Conservation (phyloP, 768 basidiomycete genomes). For the Boletus rex-veris region DNA sequence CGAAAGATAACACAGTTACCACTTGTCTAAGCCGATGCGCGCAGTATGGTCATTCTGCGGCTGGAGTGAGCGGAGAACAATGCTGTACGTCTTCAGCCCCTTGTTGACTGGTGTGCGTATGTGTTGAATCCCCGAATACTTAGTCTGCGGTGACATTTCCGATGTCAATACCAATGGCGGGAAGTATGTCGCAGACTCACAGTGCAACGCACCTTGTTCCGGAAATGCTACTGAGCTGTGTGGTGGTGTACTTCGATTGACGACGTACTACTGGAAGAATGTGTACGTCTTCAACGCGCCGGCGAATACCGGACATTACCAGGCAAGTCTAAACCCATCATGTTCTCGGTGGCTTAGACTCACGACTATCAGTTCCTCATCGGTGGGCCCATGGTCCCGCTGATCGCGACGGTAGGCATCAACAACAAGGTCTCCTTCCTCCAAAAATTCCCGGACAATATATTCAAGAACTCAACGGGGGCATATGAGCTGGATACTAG, state of each 20-base stretch:
- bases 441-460: constrained; percentile 46
- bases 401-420: constrained; percentile 71
- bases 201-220: constrained; percentile 55
- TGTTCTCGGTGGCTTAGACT: not conserved
- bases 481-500: constrained; percentile 75
- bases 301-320: constrained; percentile 60
- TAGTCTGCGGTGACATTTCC: constrained; percentile 68
- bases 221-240: constrained; percentile 70
- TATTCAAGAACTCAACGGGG: constrained; percentile 56
- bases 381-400: constrained; percentile 65
- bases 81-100: constrained; percentile 47
- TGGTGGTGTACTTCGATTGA: constrained; percentile 53
- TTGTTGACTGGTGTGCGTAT: not conserved
- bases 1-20: constrained; percentile 58
- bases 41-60: constrained; percentile 66
- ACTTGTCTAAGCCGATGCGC: constrained; percentile 68
- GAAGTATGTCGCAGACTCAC: constrained; percentile 30
- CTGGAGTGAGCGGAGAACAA: constrained; percentile 64
- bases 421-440: constrained; percentile 82
- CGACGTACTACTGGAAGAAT: constrained; percentile 53
- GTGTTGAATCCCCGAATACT: not conserved
- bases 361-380: constrained; percentile 38
- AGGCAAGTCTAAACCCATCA: constrained; percentile 42
- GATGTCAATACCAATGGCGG: constrained; percentile 44
- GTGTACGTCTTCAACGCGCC: constrained; percentile 54